A percentile compares a stretch with the other conserved stretches of the same genome.
Conservation (phyloP, 177 flowering plant species). For the Vitis hybrid region DNA sequence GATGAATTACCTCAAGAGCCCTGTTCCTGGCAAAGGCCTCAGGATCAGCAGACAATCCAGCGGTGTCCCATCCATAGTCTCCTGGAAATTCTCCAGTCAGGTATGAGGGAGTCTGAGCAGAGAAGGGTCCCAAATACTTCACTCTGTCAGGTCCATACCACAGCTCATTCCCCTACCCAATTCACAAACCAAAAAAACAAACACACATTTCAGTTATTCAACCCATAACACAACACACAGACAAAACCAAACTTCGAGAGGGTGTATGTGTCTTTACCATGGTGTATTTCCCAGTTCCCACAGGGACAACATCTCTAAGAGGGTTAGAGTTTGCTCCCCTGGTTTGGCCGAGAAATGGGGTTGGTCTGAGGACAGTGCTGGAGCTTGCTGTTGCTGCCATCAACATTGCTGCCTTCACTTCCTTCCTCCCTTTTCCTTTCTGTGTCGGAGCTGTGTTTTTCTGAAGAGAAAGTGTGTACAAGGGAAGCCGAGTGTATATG, state of each 20-base stretch:
- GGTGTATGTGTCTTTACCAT: conserved; percentile 44
- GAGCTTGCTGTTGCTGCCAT: conserved; percentile 68
- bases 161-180: conserved; percentile 42
- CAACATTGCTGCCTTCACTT: conserved; percentile 38
- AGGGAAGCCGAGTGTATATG: neutral
- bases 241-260: too few relatives aligned
- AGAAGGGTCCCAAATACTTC: conserved; percentile 95
- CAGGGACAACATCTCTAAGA: conserved; percentile 60
- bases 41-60: conserved; percentile 93
- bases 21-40: conserved; percentile 95
- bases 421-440: neutral
- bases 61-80: conserved; percentile 97
- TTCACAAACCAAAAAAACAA: neutral
- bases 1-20: conserved; percentile 78
- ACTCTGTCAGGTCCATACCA: conserved; percentile 98
- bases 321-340: conserved; percentile 46
- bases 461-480: conserved; percentile 6
- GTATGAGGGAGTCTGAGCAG: conserved; percentile 93
- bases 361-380: conserved; percentile 51
- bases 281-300: conserved; percentile 61
- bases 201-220: neutral
- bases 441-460: neutral
- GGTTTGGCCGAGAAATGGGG: conserved; percentile 74
- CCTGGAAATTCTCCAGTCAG: conserved; percentile 95
- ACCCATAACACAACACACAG: neutral